Evolutionary conservation across 2,329 filamentous ascomycete genomes (phyloP).

Genomic region (Beauveria asiatica): DNA sequence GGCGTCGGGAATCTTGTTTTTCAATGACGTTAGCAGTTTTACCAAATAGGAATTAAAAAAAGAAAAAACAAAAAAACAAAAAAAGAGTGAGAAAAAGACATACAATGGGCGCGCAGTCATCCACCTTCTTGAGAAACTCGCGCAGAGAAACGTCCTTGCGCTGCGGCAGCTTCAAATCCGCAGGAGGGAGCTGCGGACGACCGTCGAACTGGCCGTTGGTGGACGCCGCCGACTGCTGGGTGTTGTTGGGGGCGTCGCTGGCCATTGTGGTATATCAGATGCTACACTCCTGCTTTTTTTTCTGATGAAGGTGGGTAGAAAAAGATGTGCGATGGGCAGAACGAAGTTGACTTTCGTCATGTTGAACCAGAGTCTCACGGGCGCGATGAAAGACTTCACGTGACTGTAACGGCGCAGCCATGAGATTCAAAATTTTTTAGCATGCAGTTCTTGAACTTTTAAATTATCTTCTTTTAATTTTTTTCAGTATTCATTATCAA

Average conservation of each 20-base stretch:
- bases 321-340: neutral
- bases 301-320: neutral
- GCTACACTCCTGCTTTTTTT: neutral
- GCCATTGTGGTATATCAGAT: conserved; percentile 22
- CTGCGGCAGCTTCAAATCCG: conserved; percentile 56
- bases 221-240: conserved; percentile 21
- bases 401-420: neutral
- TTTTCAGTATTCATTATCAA: neutral
- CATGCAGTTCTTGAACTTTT: neutral
- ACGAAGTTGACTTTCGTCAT: conserved; percentile 13
- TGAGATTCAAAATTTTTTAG: neutral
- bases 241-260: conserved; percentile 27
- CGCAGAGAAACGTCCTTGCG: conserved; percentile 89
- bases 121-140: conserved; percentile 93
- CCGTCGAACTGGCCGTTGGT: conserved; percentile 21
- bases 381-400: neutral
- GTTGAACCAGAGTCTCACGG: neutral
- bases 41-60: neutral
- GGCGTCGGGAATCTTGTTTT: conserved; percentile 77
- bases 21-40: neutral
- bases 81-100: conserved; percentile 24
- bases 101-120: conserved; percentile 96
- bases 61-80: neutral
- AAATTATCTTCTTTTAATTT: neutral
- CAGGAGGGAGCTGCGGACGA: conserved; percentile 32